Conservation (phyloP, 257 asterid genomes). For the Petunia secreta region DNA sequence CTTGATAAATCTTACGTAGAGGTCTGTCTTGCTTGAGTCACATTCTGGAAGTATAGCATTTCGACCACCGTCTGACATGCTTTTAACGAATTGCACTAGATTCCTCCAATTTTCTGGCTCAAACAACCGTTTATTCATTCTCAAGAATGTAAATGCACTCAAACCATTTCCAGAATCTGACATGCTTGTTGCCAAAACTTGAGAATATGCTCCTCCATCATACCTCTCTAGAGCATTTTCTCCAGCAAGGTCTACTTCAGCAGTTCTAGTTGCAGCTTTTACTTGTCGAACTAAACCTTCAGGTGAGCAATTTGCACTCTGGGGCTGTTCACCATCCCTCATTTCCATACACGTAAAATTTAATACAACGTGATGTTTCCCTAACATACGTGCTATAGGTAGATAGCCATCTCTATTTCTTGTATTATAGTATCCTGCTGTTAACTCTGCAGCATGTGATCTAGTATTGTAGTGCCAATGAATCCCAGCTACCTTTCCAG, state of each 20-base stretch:
- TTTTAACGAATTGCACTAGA: constrained; percentile 66
- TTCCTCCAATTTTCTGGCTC: constrained; percentile 79
- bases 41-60: constrained; percentile 52
- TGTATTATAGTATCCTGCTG: constrained; percentile 92
- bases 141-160: constrained; percentile 74
- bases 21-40: constrained; percentile 66
- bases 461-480: constrained; percentile 90
- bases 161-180: constrained; percentile 66
- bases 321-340: constrained; percentile 82
- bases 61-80: constrained; percentile 73
- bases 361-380: constrained; percentile 61
- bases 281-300: constrained; percentile 89
- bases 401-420: constrained; percentile 76
- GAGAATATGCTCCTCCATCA: constrained; percentile 66
- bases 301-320: constrained; percentile 72
- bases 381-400: constrained; percentile 78
- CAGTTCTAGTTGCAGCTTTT: constrained; percentile 64
- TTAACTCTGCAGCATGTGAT: constrained; percentile 87
- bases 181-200: constrained; percentile 69
- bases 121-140: constrained; percentile 80
- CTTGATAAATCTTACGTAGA: constrained; percentile 67
- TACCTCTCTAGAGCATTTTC: constrained; percentile 94
- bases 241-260: constrained; percentile 74
- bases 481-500: constrained; percentile 89
- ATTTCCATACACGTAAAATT: constrained; percentile 94